Conservation (phyloP, 2,329 filamentous ascomycete species). For the Drechmeria coniospora region DNA sequence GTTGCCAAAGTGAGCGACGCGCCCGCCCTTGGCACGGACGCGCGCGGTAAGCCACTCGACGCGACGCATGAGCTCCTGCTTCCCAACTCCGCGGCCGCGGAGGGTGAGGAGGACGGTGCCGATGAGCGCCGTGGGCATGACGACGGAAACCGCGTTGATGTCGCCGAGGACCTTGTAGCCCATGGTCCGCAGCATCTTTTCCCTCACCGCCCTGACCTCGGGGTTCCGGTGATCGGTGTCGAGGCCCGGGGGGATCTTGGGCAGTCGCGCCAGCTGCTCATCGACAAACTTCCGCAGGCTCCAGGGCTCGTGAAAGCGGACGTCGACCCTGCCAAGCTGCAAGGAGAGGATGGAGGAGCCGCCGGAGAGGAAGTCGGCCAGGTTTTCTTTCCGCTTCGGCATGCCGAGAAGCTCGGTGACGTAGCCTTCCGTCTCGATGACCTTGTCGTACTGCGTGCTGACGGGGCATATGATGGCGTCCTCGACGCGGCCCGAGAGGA, state of each 20-base stretch:
- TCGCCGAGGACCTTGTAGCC: slow-evolving; percentile 87
- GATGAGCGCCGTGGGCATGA: slow-evolving; percentile 95
- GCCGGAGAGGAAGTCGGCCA: slow-evolving; percentile 75
- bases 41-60: slow-evolving; percentile 81
- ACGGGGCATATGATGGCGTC: slow-evolving; percentile 92
- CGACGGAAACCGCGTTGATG: slow-evolving; percentile 90
- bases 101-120: slow-evolving; percentile 87
- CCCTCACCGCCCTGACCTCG: slow-evolving; percentile 38
- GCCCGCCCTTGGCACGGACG: slow-evolving; percentile 71
- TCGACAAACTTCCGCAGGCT: slow-evolving; percentile 70
- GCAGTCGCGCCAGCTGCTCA: slow-evolving; percentile 49
- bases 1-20: slow-evolving; percentile 84
- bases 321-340: slow-evolving; percentile 80
- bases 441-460: slow-evolving; percentile 96
- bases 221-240: slow-evolving; percentile 30
- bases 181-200: slow-evolving; percentile 67
- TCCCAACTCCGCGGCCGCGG: slow-evolving; percentile 80
- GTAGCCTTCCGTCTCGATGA: slow-evolving; percentile 95
- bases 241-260: slow-evolving; percentile 24
- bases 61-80: slow-evolving; percentile 66
- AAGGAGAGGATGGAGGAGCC: slow-evolving; percentile 75
- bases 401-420: slow-evolving; percentile 86
- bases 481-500: slow-evolving; percentile 73
- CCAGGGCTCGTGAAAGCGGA: slow-evolving; percentile 94
- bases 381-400: slow-evolving; percentile 89